Base-by-base conservation (phyloP, 305 asterid species). In the Withania somnifera region DNA sequence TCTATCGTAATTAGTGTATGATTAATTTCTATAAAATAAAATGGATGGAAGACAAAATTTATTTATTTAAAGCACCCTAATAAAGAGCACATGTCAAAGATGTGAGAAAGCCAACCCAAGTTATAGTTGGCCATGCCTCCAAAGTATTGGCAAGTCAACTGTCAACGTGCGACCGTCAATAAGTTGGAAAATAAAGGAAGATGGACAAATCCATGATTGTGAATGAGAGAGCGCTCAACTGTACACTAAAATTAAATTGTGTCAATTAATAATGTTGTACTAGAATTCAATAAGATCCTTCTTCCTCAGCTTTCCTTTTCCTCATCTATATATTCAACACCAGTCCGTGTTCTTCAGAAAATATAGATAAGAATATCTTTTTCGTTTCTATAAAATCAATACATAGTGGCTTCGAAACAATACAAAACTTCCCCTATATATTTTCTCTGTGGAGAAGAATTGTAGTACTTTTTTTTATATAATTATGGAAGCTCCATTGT, bases 401-500 rank as follows among this genome's bases (percentile, higher is more conserved):
- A 2, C 5, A 36, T 36, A 4, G 40, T 36, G 40, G 5, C 40
- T 36, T 5, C 6, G 7, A 36, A 36, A 36, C 5, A n/a, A 53
- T n/a, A 19, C n/a, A 7, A 53, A n/a, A n/a, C 26, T 53, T n/a
- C 60, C 14, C 8, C 19, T 50, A 14, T 11, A 30, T n/a, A 30
- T 36, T 36, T 4, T 3, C 53, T 47, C 53, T 47, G 1, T 47
- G n/a, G 34, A 57, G 66, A 10, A 22, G 34, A 22, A 60, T 11
- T 5, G n/a, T 11, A 9, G 24, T 11, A 14, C 19, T 50, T 14
- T 11, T 24, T 45, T 71, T 71, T 45, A 7, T 22, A 22, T 42
- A 26, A 85, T n/a, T 77, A 92, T 92, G 97, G 91, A 84, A 82
- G 93, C 97, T 68, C 91, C 89, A 17, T 86, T 93, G 82, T 87